Conservation (phyloP, 495 filamentous ascomycete species). For the Staphylotrichum longicolle region DNA sequence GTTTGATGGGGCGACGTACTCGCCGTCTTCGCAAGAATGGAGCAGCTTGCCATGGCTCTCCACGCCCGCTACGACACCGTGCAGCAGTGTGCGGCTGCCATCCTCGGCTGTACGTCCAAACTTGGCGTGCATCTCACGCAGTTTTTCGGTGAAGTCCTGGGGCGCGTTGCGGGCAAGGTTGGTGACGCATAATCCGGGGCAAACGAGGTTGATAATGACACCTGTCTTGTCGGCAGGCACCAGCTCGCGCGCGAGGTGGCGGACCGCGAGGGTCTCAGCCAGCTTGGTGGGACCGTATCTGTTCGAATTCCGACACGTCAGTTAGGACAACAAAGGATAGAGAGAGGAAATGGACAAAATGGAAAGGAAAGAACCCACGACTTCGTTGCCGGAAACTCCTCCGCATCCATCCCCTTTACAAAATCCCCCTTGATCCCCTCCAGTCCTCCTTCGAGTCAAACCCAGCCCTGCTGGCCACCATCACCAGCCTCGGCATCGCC, state of each 20-base stretch:
- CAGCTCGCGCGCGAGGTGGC: conserved; percentile 25
- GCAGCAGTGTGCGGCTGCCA: conserved; percentile 41
- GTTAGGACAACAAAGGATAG: not conserved
- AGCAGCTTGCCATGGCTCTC: conserved; percentile 30
- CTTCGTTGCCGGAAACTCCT: not conserved
- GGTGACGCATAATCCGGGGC: conserved; percentile 43
- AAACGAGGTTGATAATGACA: conserved; percentile 43
- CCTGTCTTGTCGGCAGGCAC: conserved; percentile 19
- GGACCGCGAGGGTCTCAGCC: conserved; percentile 20
- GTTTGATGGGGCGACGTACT: conserved; percentile 1
- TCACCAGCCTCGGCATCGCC: not conserved
- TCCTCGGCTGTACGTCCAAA: conserved; percentile 39
- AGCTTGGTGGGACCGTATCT: conserved; percentile 24
- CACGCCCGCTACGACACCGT: conserved; percentile 35
- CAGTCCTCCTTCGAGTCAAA: conserved; percentile 2
- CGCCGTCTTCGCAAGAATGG: conserved; percentile 21
- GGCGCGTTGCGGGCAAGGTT: conserved; percentile 32
- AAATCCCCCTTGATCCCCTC: conserved; percentile 18
- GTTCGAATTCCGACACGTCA: not conserved
- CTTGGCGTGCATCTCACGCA: conserved; percentile 5
- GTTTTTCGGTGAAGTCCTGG: not conserved
- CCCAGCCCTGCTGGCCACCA: conserved; percentile 5
- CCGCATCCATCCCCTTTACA: conserved; percentile 15
- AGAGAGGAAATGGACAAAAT: no score
- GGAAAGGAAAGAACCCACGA: not conserved